phyloP scores from a whole-genome alignment of 768 basidiomycete genomes.

The Mycena capillaripes region DNA sequence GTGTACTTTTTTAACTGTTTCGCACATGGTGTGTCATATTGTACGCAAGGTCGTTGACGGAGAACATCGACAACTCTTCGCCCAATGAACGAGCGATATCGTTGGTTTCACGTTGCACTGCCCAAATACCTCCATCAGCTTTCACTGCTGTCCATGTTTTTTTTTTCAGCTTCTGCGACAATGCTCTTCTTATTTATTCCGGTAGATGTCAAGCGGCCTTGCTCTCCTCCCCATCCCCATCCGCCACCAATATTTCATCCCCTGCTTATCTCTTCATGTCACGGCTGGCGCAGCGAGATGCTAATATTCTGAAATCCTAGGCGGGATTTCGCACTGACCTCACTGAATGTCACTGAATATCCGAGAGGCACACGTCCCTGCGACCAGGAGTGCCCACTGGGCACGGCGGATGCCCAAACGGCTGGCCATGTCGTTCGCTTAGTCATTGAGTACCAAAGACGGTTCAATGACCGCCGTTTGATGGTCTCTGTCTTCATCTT shows the following conservation, averaged over 20 bases:
- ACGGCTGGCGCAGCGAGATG: not conserved
- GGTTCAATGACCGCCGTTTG: not conserved
- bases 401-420: too few relatives aligned
- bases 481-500: too few relatives aligned
- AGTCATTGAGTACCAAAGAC: too few relatives aligned
- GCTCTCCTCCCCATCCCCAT: not conserved
- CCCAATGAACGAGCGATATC: not conserved
- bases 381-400: too few relatives aligned
- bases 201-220: not conserved
- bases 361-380: not conserved
- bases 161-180: not conserved
- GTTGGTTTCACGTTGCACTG: too few relatives aligned
- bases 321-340: too few relatives aligned
- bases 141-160: not conserved
- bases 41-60: not conserved
- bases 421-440: too few relatives aligned
- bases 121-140: not conserved
- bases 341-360: too few relatives aligned
- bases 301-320: not conserved
- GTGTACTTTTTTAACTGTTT: not conserved
- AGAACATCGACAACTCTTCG: not conserved
- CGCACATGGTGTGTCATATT: not conserved
- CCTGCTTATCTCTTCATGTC: not conserved
- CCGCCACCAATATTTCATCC: not conserved
- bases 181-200: not conserved